These are phyloP conservation scores for Moesziomyces antarcticus DNA, from an alignment of 1,284 basidiomycete genomes.

Conservation along the genomic window DNA sequence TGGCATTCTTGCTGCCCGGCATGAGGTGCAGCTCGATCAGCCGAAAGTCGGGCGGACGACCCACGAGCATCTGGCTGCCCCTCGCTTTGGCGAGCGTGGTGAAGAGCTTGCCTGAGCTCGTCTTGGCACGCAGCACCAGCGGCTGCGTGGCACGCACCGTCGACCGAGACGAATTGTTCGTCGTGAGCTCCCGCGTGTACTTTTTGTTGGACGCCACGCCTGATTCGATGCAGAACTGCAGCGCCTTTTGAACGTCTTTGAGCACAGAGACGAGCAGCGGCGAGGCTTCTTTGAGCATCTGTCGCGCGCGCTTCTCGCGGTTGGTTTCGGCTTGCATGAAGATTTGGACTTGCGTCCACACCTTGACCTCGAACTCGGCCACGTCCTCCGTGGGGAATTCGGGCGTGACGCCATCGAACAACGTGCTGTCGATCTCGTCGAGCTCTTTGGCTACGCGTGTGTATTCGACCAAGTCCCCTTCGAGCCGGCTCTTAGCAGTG, in stretches of 20 bases:
- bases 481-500: slow-evolving; percentile 14
- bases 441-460: slow-evolving; percentile 15
- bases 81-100: slow-evolving; percentile 53
- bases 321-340: slow-evolving; percentile 48
- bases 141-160: slow-evolving; percentile 40
- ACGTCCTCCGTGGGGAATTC: slow-evolving; percentile 42
- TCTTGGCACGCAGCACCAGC: slow-evolving; percentile 50
- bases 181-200: slow-evolving; percentile 46
- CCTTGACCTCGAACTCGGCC: slow-evolving; percentile 45
- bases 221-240: slow-evolving; percentile 48
- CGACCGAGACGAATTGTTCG: slow-evolving; percentile 13
- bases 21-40: slow-evolving; percentile 54
- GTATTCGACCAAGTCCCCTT: slow-evolving; percentile 25
- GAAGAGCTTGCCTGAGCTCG: slow-evolving; percentile 51
- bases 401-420: slow-evolving; percentile 38
- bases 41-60: slow-evolving; percentile 36
- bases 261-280: slow-evolving; percentile 29
- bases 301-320: slow-evolving; percentile 51
- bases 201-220: slow-evolving; percentile 52
- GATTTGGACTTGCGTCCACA: slow-evolving; percentile 21
- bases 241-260: slow-evolving; percentile 40
- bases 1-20: slow-evolving; percentile 45
- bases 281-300: slow-evolving; percentile 33
- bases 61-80: slow-evolving; percentile 49
- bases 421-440: slow-evolving; percentile 15